Evolutionary conservation across 768 basidiomycete genomes (phyloP).

Genomic region (Naganishia kalamii): DNA sequence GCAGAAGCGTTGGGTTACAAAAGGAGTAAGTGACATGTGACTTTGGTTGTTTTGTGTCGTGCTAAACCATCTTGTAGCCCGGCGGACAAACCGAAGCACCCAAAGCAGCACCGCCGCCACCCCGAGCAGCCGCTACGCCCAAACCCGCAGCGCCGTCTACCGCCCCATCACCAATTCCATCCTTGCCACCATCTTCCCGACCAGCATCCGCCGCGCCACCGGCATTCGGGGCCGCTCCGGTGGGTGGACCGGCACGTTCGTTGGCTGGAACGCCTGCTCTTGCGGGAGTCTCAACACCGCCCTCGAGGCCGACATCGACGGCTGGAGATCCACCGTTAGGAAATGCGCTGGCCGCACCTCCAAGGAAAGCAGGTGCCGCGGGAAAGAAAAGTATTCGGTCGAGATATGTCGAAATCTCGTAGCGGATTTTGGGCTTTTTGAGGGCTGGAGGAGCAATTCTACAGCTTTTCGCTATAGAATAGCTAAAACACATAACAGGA

Average conservation of each 20-base stretch:
- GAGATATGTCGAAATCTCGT: constrained; percentile 87
- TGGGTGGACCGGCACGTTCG: constrained; percentile 12
- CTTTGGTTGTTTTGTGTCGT: not conserved
- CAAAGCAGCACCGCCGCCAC: constrained; percentile 66
- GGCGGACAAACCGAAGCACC: constrained; percentile 55
- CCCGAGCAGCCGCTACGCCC: constrained; percentile 74
- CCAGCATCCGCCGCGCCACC: constrained; percentile 19
- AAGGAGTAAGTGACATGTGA: constrained; percentile 49
- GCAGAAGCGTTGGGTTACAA: constrained; percentile 93
- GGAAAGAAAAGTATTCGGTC: constrained; percentile 68
- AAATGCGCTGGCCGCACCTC: constrained; percentile 52
- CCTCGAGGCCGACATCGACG: constrained; percentile 48
- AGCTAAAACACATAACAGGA: no score
- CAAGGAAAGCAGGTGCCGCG: constrained; percentile 53
- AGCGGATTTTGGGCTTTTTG: no score
- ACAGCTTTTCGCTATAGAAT: no score
- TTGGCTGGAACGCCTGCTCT: constrained; percentile 18
- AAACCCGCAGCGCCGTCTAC: constrained; percentile 9
- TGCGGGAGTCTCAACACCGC: constrained; percentile 42
- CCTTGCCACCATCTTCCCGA: constrained; percentile 28
- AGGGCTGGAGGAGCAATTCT: no score
- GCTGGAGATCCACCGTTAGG: constrained; percentile 33
- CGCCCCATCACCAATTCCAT: constrained; percentile 10
- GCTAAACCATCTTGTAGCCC: constrained; percentile 49
- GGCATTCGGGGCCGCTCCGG: not conserved